Evolutionary conservation across 169 alveolate species (phyloP).

Genomic region (Theileria annulata): DNA sequence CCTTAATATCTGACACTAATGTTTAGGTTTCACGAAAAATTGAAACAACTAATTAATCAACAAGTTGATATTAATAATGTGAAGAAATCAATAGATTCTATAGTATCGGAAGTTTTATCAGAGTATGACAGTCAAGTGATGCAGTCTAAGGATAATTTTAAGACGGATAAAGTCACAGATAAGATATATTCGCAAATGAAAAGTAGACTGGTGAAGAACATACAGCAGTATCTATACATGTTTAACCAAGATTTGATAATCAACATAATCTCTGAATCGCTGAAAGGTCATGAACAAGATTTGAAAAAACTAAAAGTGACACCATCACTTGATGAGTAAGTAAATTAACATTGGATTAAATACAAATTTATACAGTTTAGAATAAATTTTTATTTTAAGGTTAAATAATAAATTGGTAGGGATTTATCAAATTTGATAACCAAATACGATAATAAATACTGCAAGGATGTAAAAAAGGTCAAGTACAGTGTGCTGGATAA

Average conservation of each 20-base stretch:
- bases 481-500: slow-evolving; percentile 21
- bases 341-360: neutral
- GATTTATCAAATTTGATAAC: slow-evolving; percentile 35
- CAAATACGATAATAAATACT: slow-evolving; percentile 36
- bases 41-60: neutral
- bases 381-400: too few relatives aligned
- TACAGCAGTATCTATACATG: slow-evolving; percentile 16
- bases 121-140: slow-evolving; percentile 29
- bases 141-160: neutral
- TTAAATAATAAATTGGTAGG: slow-evolving; percentile 7
- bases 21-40: neutral
- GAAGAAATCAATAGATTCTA: slow-evolving; percentile 23
- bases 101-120: slow-evolving; percentile 1
- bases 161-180: neutral
- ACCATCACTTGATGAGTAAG: neutral
- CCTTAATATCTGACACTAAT: neutral
- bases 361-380: neutral
- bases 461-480: slow-evolving; percentile 15
- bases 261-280: neutral
- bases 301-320: neutral
- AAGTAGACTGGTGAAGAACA: slow-evolving; percentile 8
- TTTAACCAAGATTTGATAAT: slow-evolving; percentile 2
- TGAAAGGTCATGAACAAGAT: neutral
- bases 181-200: neutral
- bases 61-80: neutral